Evolutionary conservation across 83 land plant species (phyloP).

Genomic region (Picea mariana): DNA sequence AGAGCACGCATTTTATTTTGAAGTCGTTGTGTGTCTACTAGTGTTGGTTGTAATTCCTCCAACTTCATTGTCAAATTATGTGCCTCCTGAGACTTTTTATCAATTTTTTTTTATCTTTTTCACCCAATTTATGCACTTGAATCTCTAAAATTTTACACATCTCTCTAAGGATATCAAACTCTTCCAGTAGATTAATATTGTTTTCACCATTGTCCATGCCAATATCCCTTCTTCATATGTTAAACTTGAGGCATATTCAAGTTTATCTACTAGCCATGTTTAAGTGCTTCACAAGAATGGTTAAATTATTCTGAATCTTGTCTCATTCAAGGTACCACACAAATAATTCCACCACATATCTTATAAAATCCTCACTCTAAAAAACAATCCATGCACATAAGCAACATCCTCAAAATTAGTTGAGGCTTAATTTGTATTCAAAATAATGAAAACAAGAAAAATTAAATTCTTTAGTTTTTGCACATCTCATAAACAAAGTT

Average conservation of each 20-base stretch:
- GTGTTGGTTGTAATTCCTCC: conserved; percentile 2
- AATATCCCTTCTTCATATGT: background rate
- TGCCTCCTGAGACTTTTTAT: conserved; percentile 11
- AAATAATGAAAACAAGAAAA: too few species aligned
- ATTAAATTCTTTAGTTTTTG: too few species aligned
- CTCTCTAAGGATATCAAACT: background rate
- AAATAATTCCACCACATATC: too few species aligned
- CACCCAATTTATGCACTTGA: conserved; percentile 4
- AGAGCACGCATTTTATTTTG: background rate
- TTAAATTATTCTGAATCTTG: too few species aligned
- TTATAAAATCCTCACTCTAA: too few species aligned
- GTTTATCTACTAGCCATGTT: background rate
- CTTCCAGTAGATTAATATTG: background rate
- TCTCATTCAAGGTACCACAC: too few species aligned
- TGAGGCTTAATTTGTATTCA: too few species aligned
- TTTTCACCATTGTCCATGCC: background rate
- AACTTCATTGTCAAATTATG: conserved; percentile 11
- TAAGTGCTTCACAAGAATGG: too few species aligned
- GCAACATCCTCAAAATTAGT: too few species aligned
- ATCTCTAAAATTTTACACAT: background rate
- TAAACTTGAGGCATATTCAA: background rate
- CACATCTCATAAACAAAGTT: too few species aligned
- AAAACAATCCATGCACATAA: too few species aligned
- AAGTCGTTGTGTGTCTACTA: conserved; percentile 4
- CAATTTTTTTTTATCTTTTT: background rate